Conservation (phyloP, 208 protist genomes). For the Leishmania mexicana region DNA sequence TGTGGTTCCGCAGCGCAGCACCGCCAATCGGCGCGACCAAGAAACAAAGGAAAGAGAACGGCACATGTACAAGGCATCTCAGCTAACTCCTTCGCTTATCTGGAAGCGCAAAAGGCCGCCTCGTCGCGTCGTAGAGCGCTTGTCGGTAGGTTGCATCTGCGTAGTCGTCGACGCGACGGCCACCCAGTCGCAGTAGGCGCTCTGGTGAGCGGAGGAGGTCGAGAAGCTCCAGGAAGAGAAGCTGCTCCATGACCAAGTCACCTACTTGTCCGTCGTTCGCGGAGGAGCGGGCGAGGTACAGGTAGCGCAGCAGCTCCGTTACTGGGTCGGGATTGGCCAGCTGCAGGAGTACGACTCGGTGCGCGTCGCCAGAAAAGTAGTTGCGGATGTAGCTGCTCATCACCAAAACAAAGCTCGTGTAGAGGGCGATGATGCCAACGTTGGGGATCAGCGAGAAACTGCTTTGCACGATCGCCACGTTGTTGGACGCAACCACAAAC, state of each 20-base stretch:
- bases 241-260: conserved; percentile 63
- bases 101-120: conserved; percentile 35
- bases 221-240: conserved; percentile 73
- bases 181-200: conserved; percentile 44
- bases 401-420: conserved; percentile 78
- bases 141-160: conserved; percentile 25
- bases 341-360: conserved; percentile 52
- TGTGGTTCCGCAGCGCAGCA: conserved; percentile 6
- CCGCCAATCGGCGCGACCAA: neutral
- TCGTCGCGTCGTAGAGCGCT: conserved; percentile 29
- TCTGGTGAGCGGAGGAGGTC: conserved; percentile 66
- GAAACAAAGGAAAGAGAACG: conserved; percentile 10
- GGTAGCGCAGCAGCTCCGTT: conserved; percentile 49
- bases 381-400: conserved; percentile 60
- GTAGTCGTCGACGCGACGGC: conserved; percentile 61
- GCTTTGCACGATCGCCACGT: conserved; percentile 38
- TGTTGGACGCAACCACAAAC: conserved; percentile 40
- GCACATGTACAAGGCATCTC: neutral
- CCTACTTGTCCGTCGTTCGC: conserved; percentile 47
- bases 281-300: conserved; percentile 58
- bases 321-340: conserved; percentile 62
- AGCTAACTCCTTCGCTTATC: neutral
- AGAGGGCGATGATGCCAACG: conserved; percentile 74
- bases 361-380: conserved; percentile 51
- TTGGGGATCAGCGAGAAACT: conserved; percentile 57